Evolutionary conservation across 345 rosid genomes (phyloP).

Genomic region (Sisymbrium altissimum): DNA sequence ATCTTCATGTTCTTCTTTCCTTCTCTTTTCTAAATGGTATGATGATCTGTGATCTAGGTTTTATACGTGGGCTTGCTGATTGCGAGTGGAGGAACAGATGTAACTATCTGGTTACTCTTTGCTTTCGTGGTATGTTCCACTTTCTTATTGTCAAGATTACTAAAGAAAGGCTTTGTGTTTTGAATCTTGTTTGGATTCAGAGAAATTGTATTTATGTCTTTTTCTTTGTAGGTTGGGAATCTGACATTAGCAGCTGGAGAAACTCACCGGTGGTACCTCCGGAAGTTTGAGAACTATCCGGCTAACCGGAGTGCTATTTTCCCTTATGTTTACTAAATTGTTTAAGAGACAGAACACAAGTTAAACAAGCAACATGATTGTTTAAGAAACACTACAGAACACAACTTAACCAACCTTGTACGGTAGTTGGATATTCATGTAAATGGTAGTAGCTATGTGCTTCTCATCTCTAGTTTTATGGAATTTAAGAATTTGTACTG

Average conservation of each 20-base stretch:
- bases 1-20: background rate
- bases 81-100: conserved; percentile 71
- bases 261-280: conserved; percentile 68
- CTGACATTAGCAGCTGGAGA: conserved; percentile 60
- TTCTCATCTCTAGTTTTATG: background rate
- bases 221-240: conserved; percentile 57
- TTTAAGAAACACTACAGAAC: background rate
- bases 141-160: background rate
- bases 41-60: conserved; percentile 41
- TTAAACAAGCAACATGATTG: too few relatives aligned
- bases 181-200: conserved; percentile 7
- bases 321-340: conserved; percentile 43
- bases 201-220: background rate
- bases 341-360: background rate
- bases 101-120: conserved; percentile 60
- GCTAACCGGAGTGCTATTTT: conserved; percentile 45
- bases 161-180: background rate
- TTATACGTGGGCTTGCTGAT: conserved; percentile 61
- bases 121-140: conserved; percentile 51
- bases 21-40: background rate
- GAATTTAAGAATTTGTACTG: background rate
- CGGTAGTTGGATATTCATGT: background rate
- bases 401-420: background rate
- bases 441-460: background rate
- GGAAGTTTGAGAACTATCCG: conserved; percentile 65